A percentile compares a stretch with the other conserved stretches of the same genome.
Conservation (phyloP, 2,329 filamentous ascomycete species). For the Beauveria australis region DNA sequence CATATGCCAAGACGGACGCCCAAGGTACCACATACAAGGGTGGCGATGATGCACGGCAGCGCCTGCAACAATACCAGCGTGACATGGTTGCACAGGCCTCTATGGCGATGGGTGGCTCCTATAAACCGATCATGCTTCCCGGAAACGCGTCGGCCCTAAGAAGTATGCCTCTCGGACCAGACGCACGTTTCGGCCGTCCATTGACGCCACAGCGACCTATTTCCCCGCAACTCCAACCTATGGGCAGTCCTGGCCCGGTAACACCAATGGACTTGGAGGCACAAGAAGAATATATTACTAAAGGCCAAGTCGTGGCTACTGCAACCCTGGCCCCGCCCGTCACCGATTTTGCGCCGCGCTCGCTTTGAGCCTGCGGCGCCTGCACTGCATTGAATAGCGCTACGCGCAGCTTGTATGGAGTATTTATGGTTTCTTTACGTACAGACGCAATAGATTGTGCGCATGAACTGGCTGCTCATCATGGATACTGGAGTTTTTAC, state of each 20-base stretch:
- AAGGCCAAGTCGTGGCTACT: not conserved
- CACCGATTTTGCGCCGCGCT: conserved; percentile 3
- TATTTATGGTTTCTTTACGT: not conserved
- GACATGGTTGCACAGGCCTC: conserved; percentile 53
- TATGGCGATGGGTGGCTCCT: conserved; percentile 29
- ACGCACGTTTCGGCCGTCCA: conserved; percentile 29
- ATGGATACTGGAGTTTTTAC: not conserved
- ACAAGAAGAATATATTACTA: conserved; percentile 7
- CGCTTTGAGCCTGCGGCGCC: not conserved
- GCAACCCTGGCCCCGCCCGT: not conserved
- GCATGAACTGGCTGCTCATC: not conserved
- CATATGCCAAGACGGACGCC: conserved; percentile 27
- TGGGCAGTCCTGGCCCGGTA: conserved; percentile 52
- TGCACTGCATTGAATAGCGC: not conserved
- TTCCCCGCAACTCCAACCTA: conserved; percentile 41
- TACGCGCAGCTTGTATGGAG: conserved; percentile 4
- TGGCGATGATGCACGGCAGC: conserved; percentile 8
- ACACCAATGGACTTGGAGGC: conserved; percentile 50
- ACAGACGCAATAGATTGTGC: not conserved
- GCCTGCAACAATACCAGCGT: conserved; percentile 48
- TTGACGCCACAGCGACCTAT: conserved; percentile 35
- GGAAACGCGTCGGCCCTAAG: conserved; percentile 25
- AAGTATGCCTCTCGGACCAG: conserved; percentile 25
- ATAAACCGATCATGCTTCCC: conserved; percentile 18
- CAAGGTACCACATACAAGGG: conserved; percentile 19